Evolutionary conservation across 208 protist species (phyloP).

Genomic region (Strigomonas galati): DNA sequence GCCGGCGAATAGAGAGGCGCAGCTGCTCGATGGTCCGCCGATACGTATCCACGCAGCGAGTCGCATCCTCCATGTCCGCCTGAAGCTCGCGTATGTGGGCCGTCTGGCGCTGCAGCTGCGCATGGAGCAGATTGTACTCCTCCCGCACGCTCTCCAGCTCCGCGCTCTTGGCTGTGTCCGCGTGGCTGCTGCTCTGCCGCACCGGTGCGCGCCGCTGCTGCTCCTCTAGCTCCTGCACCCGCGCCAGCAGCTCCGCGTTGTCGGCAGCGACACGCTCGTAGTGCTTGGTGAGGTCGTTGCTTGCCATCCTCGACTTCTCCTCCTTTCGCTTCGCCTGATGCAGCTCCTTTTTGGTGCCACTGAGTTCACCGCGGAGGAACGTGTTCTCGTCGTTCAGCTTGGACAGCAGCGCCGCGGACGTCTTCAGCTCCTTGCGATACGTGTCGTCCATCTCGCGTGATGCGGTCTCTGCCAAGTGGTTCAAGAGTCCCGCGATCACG

Average conservation of each 20-base stretch:
- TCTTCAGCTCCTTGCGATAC: neutral
- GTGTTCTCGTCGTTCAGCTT: constrained; percentile 24
- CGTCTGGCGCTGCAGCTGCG: constrained; percentile 38
- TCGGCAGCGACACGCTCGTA: constrained; percentile 34
- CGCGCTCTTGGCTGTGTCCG: neutral
- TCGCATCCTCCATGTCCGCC: constrained; percentile 27
- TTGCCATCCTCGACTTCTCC: constrained; percentile 17
- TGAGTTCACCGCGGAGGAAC: constrained; percentile 9
- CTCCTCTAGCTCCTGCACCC: constrained; percentile 22
- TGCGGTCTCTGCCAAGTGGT: neutral
- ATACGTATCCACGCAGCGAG: constrained; percentile 27
- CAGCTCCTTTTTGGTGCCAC: neutral
- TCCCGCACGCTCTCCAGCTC: constrained; percentile 13
- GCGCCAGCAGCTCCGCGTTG: constrained; percentile 27
- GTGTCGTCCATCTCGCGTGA: neutral
- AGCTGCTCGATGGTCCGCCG: constrained; percentile 35
- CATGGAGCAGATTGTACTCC: constrained; percentile 28
- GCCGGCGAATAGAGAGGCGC: constrained; percentile 32
- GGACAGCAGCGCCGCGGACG: constrained; percentile 18
- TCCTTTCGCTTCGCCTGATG: neutral
- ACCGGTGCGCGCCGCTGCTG: neutral
- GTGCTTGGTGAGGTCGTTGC: constrained; percentile 22
- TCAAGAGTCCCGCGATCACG: neutral
- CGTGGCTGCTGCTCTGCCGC: constrained; percentile 1
- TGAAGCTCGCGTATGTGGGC: constrained; percentile 30